These are phyloP conservation scores for Ophiostoma ips DNA, from an alignment of 2,329 filamentous ascomycete species.

Conservation along the genomic window DNA sequence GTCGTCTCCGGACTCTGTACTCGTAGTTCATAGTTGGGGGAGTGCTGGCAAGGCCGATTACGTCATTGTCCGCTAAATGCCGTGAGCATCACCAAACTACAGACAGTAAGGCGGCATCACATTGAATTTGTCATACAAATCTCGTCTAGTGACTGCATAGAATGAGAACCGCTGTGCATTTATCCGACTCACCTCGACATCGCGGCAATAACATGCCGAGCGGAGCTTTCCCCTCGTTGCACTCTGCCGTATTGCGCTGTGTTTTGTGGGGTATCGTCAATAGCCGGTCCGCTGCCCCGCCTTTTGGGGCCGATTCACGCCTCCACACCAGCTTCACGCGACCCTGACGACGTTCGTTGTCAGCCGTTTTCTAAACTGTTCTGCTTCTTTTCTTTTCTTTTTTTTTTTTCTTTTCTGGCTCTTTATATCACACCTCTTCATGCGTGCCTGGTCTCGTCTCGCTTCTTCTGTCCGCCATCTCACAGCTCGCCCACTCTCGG, in stretches of 20 bases:
- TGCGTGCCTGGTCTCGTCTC: constrained; percentile 4
- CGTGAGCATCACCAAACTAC: too few species aligned
- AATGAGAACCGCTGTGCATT: background rate
- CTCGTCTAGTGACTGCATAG: background rate
- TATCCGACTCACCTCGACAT: background rate
- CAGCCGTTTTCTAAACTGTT: background rate
- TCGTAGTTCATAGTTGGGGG: too few species aligned
- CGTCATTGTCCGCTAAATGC: too few species aligned
- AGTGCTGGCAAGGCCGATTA: too few species aligned
- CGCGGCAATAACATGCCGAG: constrained; percentile 2
- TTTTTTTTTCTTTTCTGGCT: background rate
- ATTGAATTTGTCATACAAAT: too few species aligned
- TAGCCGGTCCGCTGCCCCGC: constrained; percentile 1
- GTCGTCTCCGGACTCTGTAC: too few species aligned
- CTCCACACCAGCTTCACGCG: background rate
- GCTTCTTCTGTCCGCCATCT: background rate
- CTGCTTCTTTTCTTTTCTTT: background rate
- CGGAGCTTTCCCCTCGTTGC: background rate
- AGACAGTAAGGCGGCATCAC: too few species aligned
- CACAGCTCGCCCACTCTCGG: background rate
- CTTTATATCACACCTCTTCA: background rate
- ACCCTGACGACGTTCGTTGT: too few species aligned
- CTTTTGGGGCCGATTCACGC: background rate
- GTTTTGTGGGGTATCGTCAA: background rate
- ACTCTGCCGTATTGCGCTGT: too few species aligned